Evolutionary conservation across 2,329 filamentous ascomycete species (phyloP).

Genomic region (Trichoderma harzianum): DNA sequence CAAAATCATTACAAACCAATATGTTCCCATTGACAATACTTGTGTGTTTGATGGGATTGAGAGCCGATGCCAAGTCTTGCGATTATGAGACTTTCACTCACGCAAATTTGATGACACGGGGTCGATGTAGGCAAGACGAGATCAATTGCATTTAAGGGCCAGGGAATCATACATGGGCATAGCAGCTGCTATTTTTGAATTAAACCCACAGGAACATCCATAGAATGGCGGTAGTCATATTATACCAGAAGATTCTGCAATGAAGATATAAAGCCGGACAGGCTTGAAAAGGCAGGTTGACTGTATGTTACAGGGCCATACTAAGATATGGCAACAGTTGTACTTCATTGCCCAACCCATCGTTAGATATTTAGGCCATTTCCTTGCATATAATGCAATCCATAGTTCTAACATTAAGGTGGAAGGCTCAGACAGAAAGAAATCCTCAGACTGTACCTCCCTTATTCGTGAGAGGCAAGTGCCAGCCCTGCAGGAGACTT

Average conservation of each 20-base stretch:
- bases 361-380: neutral
- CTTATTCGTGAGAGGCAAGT: neutral
- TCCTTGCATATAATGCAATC: neutral
- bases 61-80: constrained; percentile 58
- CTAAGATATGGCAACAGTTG: neutral
- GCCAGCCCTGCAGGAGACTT: neutral
- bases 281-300: neutral
- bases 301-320: neutral
- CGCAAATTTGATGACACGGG: neutral
- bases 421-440: neutral
- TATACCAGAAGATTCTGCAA: neutral
- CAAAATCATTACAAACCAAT: constrained; percentile 77
- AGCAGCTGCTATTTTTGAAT: neutral
- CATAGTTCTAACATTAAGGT: neutral
- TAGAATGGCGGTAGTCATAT: neutral
- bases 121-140: neutral
- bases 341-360: neutral
- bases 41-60: constrained; percentile 68
- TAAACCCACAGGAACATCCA: neutral
- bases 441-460: neutral
- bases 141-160: neutral
- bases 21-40: constrained; percentile 67
- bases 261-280: neutral
- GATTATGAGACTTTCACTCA: constrained; percentile 32
- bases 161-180: neutral